These are phyloP conservation scores for Lipomyces lipofer DNA, from an alignment of 805 yeast genomes.

Conservation along the genomic window DNA sequence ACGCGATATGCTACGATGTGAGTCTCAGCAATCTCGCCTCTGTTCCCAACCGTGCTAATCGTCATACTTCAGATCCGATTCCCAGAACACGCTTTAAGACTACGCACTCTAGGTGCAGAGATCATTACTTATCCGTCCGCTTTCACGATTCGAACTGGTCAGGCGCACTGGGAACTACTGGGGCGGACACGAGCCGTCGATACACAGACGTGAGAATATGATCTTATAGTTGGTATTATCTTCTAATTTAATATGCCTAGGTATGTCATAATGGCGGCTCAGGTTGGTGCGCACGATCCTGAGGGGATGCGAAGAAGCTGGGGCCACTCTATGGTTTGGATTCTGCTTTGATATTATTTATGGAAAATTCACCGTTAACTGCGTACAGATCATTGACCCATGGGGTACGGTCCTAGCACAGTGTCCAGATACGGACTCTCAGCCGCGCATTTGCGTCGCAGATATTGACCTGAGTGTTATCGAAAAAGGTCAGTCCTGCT, in stretches of 20 bases:
- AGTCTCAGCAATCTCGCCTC: not conserved
- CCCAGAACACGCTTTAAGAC: constrained; percentile 70
- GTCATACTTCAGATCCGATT: constrained; percentile 56
- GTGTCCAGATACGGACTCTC: constrained; percentile 48
- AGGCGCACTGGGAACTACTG: constrained; percentile 82
- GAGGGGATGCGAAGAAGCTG: constrained; percentile 64
- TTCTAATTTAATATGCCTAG: constrained; percentile 33
- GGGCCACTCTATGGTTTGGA: constrained; percentile 69
- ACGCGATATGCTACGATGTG: constrained; percentile 75
- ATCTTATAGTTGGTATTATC: not conserved
- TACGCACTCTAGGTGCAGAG: constrained; percentile 64
- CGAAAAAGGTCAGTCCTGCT: constrained; percentile 37
- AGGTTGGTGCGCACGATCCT: constrained; percentile 72
- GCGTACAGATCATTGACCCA: constrained; percentile 65
- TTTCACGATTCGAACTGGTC: constrained; percentile 87
- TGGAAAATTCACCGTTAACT: not conserved
- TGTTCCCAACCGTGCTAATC: not conserved
- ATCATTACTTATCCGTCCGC: constrained; percentile 87
- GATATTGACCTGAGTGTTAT: constrained; percentile 61
- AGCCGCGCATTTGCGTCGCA: constrained; percentile 55
- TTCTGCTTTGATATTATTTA: not conserved
- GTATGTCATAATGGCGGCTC: constrained; percentile 89
- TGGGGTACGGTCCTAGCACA: constrained; percentile 81
- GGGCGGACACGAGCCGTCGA: constrained; percentile 89
- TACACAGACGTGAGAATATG: constrained; percentile 52